Base-by-base conservation (phyloP, 2,329 filamentous ascomycete species). In the Leptosphaerulina australis region DNA sequence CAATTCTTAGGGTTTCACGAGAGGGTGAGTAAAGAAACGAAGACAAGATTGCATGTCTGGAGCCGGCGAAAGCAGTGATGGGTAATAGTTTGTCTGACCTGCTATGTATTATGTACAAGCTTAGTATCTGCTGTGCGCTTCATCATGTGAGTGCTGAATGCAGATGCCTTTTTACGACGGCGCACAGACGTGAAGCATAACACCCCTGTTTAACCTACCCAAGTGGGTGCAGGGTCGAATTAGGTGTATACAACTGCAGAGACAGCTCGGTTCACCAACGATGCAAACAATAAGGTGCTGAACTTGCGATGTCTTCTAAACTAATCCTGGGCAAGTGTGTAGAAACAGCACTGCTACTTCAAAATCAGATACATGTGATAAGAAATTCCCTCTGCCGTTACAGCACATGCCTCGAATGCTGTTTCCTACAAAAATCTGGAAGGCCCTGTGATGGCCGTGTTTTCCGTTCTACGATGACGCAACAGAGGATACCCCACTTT, bases 1-100 rank as follows among this genome's bases (percentile, higher is more conserved):
- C 38, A 57, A 17, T 61, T 70, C 31, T 54, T 53, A 18, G 45
- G 47, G 6, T 55, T 59, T 9, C 41, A 46, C 12, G 45, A 48
- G 14, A 25, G 31, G n/a, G 50, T 51, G 5, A 62, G 59, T 12
- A 18, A n/a, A 20, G 57, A 55, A 24, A 59, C 61, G 4, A 44
- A 39, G 6, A 26, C 21, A 3, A 44, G 57, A 24, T 18, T 65
- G 40, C 43, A 55, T 28, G 25, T 47, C 3, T 65, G 62, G 62
- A 52, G 56, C 46, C 51, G 56, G 11, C 53, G 56, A 22, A 48
- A 33, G 34, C 49, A 26, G 47, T 49, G 35, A 50, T 30, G 18
- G 44, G 30, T 17, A 21, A 14, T 28, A 33, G 7, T 26, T 22
- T 1, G 3, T 26, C 5, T 12, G 33, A 3, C 15, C 12, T 7